A percentile compares a stretch with the other conserved stretches of the same genome.
Evolutionary conservation across 1,284 basidiomycete species (phyloP).

Genomic region (Schizophyllum amplum): DNA sequence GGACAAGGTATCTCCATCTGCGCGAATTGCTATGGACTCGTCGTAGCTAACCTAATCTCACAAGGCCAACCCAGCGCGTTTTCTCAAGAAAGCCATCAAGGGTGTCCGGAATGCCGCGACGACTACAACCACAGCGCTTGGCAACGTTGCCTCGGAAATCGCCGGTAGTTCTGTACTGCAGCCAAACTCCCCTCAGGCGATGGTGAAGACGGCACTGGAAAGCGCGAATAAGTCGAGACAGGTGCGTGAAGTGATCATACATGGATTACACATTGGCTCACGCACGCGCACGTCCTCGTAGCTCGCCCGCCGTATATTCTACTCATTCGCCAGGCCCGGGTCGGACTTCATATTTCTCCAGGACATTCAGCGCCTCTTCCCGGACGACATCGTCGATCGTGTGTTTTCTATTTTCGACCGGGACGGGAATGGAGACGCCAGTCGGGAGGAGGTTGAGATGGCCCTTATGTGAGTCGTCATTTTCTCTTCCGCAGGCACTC

Average conservation of each 20-base stretch:
- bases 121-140: constrained; percentile 77
- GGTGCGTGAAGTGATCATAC: constrained; percentile 38
- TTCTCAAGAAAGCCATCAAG: constrained; percentile 68
- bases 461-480: constrained; percentile 49
- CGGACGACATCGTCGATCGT: constrained; percentile 51
- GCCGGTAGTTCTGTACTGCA: constrained; percentile 73
- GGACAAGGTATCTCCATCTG: not conserved
- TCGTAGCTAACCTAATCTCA: constrained; percentile 27
- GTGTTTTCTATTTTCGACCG: constrained; percentile 73
- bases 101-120: constrained; percentile 68
- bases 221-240: constrained; percentile 80
- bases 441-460: constrained; percentile 70
- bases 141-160: constrained; percentile 70
- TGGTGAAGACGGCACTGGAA: constrained; percentile 73
- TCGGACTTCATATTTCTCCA: constrained; percentile 53
- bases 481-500: constrained; percentile 4
- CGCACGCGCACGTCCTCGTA: too few species aligned
- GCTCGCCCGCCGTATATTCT: constrained; percentile 81
- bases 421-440: constrained; percentile 69
- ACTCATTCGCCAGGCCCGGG: constrained; percentile 71
- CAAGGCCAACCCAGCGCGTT: constrained; percentile 44
- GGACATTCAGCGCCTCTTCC: constrained; percentile 74
- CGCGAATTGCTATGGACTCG: not conserved
- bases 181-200: constrained; percentile 80
- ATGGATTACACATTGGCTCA: too few species aligned